phyloP scores from a whole-genome alignment of 768 basidiomycete genomes.

The Daedaleopsis sinensis region DNA sequence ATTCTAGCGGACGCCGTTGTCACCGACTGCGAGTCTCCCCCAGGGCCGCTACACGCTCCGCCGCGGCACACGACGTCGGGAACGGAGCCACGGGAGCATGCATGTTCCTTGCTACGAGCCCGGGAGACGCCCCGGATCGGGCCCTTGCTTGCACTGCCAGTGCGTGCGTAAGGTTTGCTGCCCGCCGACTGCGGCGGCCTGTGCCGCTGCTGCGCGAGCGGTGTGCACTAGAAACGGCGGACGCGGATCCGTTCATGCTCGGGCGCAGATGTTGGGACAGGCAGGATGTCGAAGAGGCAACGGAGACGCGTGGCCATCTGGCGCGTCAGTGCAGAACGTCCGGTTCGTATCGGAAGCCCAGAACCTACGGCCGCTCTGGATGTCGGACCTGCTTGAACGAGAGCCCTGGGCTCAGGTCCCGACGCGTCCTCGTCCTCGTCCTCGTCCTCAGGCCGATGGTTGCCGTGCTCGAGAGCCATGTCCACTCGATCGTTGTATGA shows the following conservation, averaged over 20 bases:
- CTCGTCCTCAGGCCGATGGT: not conserved
- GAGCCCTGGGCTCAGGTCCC: constrained; percentile 1
- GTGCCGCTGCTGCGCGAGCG: not conserved
- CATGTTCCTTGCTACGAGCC: not conserved
- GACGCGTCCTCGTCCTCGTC: not conserved
- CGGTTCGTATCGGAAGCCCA: constrained; percentile 2
- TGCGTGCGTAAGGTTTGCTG: not conserved
- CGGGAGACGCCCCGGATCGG: constrained; percentile 1
- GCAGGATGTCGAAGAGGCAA: not conserved
- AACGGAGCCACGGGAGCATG: not conserved
- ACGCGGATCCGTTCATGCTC: constrained; percentile 1
- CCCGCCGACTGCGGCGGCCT: not conserved
- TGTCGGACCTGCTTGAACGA: not conserved
- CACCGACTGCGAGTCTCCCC: not conserved
- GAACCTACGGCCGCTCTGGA: not conserved
- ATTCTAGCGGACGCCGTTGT: not conserved
- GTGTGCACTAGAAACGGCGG: not conserved
- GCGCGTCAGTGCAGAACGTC: not conserved
- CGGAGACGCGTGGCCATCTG: not conserved
- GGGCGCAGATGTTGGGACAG: not conserved
- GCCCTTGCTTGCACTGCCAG: not conserved
- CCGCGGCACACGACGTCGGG: not conserved
- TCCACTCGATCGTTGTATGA: too few relatives aligned
- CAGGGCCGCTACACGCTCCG: not conserved
- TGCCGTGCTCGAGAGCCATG: not conserved